Conservation (phyloP, 371 early-diverging fungal genomes). For the Rhizomucor miehei region DNA sequence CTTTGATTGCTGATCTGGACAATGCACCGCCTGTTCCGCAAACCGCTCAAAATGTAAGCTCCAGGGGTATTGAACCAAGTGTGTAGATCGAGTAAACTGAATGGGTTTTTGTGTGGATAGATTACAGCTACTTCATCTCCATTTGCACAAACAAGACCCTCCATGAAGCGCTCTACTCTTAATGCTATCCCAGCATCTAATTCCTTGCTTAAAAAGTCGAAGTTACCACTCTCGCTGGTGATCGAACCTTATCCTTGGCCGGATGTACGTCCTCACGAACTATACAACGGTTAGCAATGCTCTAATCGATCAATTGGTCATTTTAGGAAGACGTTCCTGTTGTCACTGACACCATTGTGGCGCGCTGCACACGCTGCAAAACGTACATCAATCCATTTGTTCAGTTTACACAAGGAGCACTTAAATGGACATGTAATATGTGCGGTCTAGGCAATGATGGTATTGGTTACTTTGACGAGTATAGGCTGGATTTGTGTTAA, state of each 20-base stretch:
- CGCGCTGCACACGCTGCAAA: conserved; percentile 82
- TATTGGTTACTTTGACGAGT: conserved; percentile 11
- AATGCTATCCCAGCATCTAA: conserved; percentile 70
- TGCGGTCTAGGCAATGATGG: conserved; percentile 79
- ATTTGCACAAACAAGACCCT: conserved; percentile 44
- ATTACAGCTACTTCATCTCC: conserved; percentile 41
- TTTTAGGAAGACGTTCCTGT: conserved; percentile 60
- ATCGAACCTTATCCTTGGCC: conserved; percentile 65
- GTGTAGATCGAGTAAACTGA: not conserved
- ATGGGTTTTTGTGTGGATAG: conserved; percentile 14
- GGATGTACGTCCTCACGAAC: conserved; percentile 28
- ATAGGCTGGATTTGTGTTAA: not conserved
- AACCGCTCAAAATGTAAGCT: conserved; percentile 41
- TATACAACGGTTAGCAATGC: not conserved
- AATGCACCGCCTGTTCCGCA: conserved; percentile 31
- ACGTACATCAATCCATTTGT: conserved; percentile 89
- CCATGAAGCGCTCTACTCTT: conserved; percentile 71
- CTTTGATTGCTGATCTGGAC: conserved; percentile 46
- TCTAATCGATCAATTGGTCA: conserved; percentile 3
- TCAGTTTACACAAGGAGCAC: conserved; percentile 73
- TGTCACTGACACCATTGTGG: conserved; percentile 65
- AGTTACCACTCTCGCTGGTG: conserved; percentile 74
- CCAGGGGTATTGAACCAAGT: not conserved
- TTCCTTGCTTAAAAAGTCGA: conserved; percentile 62
- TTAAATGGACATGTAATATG: conserved; percentile 84